phyloP scores from a whole-genome alignment of 2,329 filamentous ascomycete genomes.

The Basipetospora chlamydospora region DNA sequence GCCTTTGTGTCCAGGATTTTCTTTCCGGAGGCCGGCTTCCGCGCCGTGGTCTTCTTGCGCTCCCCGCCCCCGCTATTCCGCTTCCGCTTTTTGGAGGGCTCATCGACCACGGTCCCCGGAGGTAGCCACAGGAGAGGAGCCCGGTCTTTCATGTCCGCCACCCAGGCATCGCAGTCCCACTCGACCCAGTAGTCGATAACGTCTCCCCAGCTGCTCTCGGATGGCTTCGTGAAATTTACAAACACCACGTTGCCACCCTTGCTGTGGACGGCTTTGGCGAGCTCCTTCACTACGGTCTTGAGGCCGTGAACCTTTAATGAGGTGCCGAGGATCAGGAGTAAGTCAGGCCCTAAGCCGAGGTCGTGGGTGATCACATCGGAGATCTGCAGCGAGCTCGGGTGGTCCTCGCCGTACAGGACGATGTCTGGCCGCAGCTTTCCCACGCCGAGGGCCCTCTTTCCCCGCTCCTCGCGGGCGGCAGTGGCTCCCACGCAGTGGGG shows the following conservation, averaged over 20 bases:
- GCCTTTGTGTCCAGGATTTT: too few species aligned
- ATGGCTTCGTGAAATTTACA: slow-evolving; percentile 57
- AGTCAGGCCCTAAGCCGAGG: slow-evolving; percentile 46
- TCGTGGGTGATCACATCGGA: slow-evolving; percentile 56
- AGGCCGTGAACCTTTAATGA: slow-evolving; percentile 57
- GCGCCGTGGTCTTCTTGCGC: slow-evolving; percentile 6
- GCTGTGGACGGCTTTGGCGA: slow-evolving; percentile 55
- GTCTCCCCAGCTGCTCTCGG: slow-evolving; percentile 59
- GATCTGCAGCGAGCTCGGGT: slow-evolving; percentile 53
- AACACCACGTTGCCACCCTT: slow-evolving; percentile 56
- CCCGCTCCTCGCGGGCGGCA: slow-evolving; percentile 45
- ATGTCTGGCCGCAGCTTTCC: slow-evolving; percentile 58
- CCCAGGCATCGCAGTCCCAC: slow-evolving; percentile 65
- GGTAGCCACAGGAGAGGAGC: slow-evolving; percentile 46
- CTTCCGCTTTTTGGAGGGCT: slow-evolving; percentile 27
- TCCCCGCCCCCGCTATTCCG: slow-evolving; percentile 12
- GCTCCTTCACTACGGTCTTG: slow-evolving; percentile 56
- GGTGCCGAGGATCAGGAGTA: slow-evolving; percentile 56
- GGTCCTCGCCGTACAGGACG: slow-evolving; percentile 60
- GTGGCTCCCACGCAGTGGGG: slow-evolving; percentile 50
- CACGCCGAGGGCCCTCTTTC: slow-evolving; percentile 52
- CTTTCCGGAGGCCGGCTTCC: too few species aligned
- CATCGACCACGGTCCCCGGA: slow-evolving; percentile 23
- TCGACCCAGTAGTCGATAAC: slow-evolving; percentile 61
- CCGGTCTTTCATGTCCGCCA: slow-evolving; percentile 43